These are phyloP conservation scores for Hygrocybe punicea DNA, from an alignment of 768 basidiomycete species.

Conservation along the genomic window DNA sequence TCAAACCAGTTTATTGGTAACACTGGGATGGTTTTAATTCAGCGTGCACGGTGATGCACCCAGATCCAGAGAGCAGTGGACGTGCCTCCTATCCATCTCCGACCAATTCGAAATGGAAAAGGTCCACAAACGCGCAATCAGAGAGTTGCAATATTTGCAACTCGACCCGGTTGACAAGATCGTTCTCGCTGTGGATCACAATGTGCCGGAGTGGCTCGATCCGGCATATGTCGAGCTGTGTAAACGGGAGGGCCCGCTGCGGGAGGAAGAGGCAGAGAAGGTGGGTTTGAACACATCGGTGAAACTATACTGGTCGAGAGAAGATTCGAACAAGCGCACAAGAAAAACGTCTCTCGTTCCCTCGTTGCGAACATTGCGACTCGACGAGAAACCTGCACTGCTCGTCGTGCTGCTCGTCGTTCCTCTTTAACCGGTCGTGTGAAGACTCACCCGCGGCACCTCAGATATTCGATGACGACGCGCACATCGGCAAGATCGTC, in stretches of 20 bases:
- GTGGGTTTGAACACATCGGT: slow-evolving; percentile 17
- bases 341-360: background rate
- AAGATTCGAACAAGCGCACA: background rate
- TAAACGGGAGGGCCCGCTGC: slow-evolving; percentile 32
- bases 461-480: background rate
- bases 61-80: slow-evolving; percentile 29
- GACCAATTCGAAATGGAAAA: slow-evolving; percentile 37
- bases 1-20: background rate
- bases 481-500: background rate
- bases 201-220: slow-evolving; percentile 38
- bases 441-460: background rate
- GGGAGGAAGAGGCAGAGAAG: slow-evolving; percentile 29
- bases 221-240: slow-evolving; percentile 39
- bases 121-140: slow-evolving; percentile 35
- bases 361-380: background rate
- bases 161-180: slow-evolving; percentile 34
- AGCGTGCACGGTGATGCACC: slow-evolving; percentile 1
- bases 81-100: slow-evolving; percentile 40
- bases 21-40: background rate
- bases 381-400: slow-evolving; percentile 3
- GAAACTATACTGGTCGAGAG: slow-evolving; percentile 9
- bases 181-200: slow-evolving; percentile 38
- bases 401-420: background rate
- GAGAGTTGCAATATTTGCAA: slow-evolving; percentile 22
- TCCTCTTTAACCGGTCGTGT: background rate